Evolutionary conservation across 768 basidiomycete species (phyloP), one percentile per base, ranked within the genome.

Genomic region (Amanita pallidorosea): DNA sequence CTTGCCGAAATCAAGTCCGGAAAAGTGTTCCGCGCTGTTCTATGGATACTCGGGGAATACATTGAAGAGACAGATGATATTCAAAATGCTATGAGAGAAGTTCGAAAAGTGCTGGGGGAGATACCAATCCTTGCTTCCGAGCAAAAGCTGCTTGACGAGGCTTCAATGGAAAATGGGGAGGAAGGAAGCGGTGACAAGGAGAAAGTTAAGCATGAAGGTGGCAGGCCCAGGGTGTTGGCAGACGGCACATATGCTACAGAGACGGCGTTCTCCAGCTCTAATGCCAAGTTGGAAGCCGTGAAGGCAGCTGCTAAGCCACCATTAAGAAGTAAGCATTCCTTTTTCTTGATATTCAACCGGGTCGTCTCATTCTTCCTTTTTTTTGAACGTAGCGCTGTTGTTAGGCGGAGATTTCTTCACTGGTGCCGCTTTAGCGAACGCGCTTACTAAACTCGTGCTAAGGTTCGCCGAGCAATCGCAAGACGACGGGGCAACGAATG

Each of bases 11-110:
- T 97, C 69, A 93, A 93, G 66, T 93, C 89, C 1, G 93, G 93
- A 50, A 98, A 97, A 66, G 94, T 98, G 20, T 97, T 88, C 75
- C 83, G 93, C 4, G 96, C 95, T 6, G 79, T 97, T 15, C 76
- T 98, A 44, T 98, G 96, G 95, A 96, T 98, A 56, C 74, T 97
- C n/a, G 95, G 96, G 55, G 95, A 98, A 68, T 99, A 98, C 58
- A 83, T 88, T 35, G 80, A 83, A 55, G 67, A 71, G 4, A 67
- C 75, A 45, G 52, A 66, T 49, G 88, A 88, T 53, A 88, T 97
- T 54, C 74, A 81, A 53, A 72, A 66, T 41, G 76, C 83, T 2
- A 81, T 96, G 75, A 70, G 71, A 43, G 88, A 90, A 64, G 73
- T 97, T 40, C 74, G 93, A 50, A 82, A 83, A 61, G 84, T 90